Percentiles rank a stretch among this genome's conserved stretches.
phyloP scores from a whole-genome alignment of 202 grass and related monocot genomes.

The Digitaria exilis region DNA sequence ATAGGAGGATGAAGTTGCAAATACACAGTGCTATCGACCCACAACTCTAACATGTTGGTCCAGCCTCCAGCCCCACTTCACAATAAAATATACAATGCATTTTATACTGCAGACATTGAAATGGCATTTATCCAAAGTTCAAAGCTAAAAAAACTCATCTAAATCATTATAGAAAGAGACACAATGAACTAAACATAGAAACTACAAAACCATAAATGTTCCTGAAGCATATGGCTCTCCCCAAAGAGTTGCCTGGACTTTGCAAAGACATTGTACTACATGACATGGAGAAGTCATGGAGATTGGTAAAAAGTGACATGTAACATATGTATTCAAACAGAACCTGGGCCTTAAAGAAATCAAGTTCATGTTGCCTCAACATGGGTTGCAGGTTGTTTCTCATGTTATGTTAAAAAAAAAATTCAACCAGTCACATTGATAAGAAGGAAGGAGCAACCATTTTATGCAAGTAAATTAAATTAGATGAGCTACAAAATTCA shows the following conservation, averaged over 20 bases:
- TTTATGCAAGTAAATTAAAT: neutral
- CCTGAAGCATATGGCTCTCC: constrained; percentile 13
- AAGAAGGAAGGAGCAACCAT: constrained; percentile 6
- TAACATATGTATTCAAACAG: constrained; percentile 10
- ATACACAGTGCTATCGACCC: neutral
- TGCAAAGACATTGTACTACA: too few relatives aligned
- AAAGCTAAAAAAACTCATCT: neutral
- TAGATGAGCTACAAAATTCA: neutral
- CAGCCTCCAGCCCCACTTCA: neutral
- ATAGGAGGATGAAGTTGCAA: neutral
- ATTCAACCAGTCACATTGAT: constrained; percentile 23
- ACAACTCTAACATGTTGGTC: neutral
- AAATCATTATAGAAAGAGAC: neutral
- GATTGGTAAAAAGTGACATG: too few relatives aligned
- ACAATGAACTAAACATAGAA: neutral
- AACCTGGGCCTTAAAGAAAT: neutral
- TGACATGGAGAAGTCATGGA: too few relatives aligned
- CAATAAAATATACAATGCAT: neutral
- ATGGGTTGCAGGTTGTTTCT: neutral
- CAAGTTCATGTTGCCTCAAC: neutral
- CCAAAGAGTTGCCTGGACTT: neutral
- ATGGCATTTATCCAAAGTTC: neutral
- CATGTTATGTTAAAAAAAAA: neutral
- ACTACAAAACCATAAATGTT: neutral
- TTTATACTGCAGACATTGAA: neutral